Evolutionary conservation across 768 basidiomycete genomes (phyloP).

Genomic region (Macrolepiota fuliginosa): DNA sequence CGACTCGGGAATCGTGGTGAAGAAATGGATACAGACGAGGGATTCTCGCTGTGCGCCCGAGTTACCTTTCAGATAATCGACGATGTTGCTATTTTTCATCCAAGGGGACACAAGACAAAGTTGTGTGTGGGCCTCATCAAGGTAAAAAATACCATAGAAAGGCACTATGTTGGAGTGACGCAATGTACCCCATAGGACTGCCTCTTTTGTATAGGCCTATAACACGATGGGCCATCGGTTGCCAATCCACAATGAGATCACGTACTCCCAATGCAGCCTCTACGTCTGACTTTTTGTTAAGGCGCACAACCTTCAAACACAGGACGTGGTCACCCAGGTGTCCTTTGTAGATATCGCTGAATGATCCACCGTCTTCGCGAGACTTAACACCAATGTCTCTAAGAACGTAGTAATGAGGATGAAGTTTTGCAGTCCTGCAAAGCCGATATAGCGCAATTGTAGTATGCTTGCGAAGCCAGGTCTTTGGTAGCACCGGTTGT

Average conservation of each 20-base stretch:
- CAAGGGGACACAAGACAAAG: slow-evolving; percentile 15
- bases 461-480: slow-evolving; percentile 2
- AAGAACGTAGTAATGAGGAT: slow-evolving; percentile 25
- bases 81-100: slow-evolving; percentile 15
- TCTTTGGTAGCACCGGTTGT: too few relatives aligned
- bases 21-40: too few relatives aligned
- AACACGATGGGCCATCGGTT: too few relatives aligned
- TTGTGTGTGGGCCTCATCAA: background rate
- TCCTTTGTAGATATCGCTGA: slow-evolving; percentile 25
- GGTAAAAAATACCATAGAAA: slow-evolving; percentile 10
- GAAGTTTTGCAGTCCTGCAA: slow-evolving; percentile 22
- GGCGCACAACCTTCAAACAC: too few relatives aligned
- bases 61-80: slow-evolving; percentile 1
- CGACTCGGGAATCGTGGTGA: too few relatives aligned
- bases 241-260: too few relatives aligned
- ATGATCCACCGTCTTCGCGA: slow-evolving; percentile 20
- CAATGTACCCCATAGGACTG: slow-evolving; percentile 5
- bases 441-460: slow-evolving; percentile 13
- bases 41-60: too few relatives aligned
- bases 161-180: slow-evolving; percentile 3
- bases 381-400: slow-evolving; percentile 14
- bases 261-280: too few relatives aligned
- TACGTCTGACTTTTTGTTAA: too few relatives aligned
- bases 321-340: too few relatives aligned
- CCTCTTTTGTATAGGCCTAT: slow-evolving; percentile 3